Evolutionary conservation across 768 basidiomycete genomes (phyloP), one percentile per base, ranked within the genome.

Genomic region (Cystobasidiopsis lactophilus): DNA sequence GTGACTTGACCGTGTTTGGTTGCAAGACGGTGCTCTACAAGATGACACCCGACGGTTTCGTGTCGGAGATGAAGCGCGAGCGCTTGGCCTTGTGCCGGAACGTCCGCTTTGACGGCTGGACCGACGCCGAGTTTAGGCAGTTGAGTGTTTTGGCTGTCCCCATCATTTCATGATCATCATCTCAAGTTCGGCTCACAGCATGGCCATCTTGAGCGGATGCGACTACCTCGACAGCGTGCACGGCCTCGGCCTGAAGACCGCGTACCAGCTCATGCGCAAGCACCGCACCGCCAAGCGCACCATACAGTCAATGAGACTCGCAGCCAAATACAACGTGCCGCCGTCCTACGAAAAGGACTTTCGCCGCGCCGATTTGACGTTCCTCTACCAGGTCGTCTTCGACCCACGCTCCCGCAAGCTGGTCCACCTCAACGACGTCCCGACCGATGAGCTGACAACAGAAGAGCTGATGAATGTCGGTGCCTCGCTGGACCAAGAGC

Each of bases 1-100:
- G 89, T 0, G 93, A 98, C 66, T 72, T 98, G 27, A 78, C 96
- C 54, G 89, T 98, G 45, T 96, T 93, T 63, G 93, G 91, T n/a
- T 91, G 86, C 68, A 74, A 74, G 59, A 79, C 75, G 50, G 86
- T 93, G 54, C 74, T 93, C n/a, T 85, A 84, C 74, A 96, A 96
- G 67, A 72, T 96, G 27, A 89, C 96, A 66, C 59, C 64, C 5
- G 67, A 71, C 41, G 72, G 70, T 14, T 60, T 66, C 40, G 70
- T 70, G 53, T 63, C 67, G 9, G 62, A 60, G 50, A 67, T 73
- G 56, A 52, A 61, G 38, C 60, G 69, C 14, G 67, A 69, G 24
- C 59, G 61, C 21, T 64, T 72, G 21, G 62, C 66, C n/a, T 53
- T 52, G 23, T 67, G 74, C 35, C 72, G 72, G 41, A 74, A 76